Evolutionary conservation across 129 eudicot genomes (phyloP).

Genomic region (Solidago caesia): DNA sequence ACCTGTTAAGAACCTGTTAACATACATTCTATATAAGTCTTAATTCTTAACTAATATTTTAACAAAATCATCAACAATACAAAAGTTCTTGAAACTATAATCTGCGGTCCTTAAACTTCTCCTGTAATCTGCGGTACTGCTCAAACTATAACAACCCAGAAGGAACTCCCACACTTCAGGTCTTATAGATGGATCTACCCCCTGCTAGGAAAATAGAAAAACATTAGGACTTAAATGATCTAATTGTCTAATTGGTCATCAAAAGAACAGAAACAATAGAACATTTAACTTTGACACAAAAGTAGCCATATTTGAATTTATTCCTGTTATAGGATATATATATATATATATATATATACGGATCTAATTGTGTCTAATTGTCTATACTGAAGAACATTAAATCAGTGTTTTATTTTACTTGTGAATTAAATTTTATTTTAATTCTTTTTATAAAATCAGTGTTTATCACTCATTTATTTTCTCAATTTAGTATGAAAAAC

Average conservation of each 20-base stretch:
- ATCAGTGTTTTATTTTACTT: no score
- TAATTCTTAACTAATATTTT: no score
- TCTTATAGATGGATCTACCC: constrained; percentile 96
- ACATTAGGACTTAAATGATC: constrained; percentile 5
- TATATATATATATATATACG: no score
- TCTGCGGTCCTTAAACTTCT: constrained; percentile 73
- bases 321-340: constrained; percentile 5
- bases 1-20: no score
- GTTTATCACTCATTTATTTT: background rate
- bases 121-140: constrained; percentile 87
- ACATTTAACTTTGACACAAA: background rate
- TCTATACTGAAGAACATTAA: no score
- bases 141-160: constrained; percentile 85
- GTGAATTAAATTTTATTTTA: no score
- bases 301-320: background rate
- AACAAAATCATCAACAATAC: no score
- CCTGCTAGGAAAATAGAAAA: constrained; percentile 44
- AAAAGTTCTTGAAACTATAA: no score
- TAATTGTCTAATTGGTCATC: background rate
- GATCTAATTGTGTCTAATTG: no score
- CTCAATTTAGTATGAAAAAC: background rate
- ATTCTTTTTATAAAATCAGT: constrained; percentile 21
- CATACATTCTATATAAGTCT: no score
- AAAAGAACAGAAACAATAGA: background rate
- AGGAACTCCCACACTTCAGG: constrained; percentile 99